Base-by-base conservation (phyloP, 495 filamentous ascomycete species). In the Lasiosphaeriaceae sp. region DNA sequence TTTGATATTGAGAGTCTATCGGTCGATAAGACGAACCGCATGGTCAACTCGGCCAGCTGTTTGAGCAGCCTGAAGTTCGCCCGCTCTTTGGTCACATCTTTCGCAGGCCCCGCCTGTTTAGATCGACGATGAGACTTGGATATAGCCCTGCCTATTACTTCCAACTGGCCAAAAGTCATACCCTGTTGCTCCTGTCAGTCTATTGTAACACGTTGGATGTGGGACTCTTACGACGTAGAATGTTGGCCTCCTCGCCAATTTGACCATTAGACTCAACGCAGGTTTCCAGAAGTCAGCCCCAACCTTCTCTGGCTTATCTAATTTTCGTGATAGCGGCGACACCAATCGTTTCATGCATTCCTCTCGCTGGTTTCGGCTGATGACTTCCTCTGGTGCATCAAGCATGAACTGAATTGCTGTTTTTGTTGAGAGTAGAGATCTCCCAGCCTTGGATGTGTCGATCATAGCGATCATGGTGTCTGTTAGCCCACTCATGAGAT, bases 171-270 rank as follows among this genome's bases (percentile, higher is more conserved):
- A 50, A 70, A 70, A 8, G 43, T 55, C 69, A 71, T 72, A 11
- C 50, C 62, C 63, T 69, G 31, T 11, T 4, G 2, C 1, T 35
- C n/a, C 17, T 56, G 57, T 53, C 20, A 67, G 26, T n/a, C n/a
- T 1, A 5, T 1, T 16, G 14, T 44, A 35, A 26, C 17, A 9
- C 8, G 14, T 17, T 6, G 39, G 7, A 51, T 50, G 16, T 17
- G 21, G 26, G 35, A 26, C 14, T 39, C 64, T 59, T 68, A 77
- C 78, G 47, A 77, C 72, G 53, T 81, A 80, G 55, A 77, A 76
- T 2, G 74, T 79, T 9, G 79, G 75, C 47, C 65, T 67, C 7
- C 66, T 58, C 74, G 79, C 78, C 14, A 80, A 58, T 63, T 72
- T 78, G n/a, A 70, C 55, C 60, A 78, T 71, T 54, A 83, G 54